These are phyloP conservation scores for Nitzschia sp. DNA, from an alignment of 108 stramenopile genomes.

Conservation along the genomic window DNA sequence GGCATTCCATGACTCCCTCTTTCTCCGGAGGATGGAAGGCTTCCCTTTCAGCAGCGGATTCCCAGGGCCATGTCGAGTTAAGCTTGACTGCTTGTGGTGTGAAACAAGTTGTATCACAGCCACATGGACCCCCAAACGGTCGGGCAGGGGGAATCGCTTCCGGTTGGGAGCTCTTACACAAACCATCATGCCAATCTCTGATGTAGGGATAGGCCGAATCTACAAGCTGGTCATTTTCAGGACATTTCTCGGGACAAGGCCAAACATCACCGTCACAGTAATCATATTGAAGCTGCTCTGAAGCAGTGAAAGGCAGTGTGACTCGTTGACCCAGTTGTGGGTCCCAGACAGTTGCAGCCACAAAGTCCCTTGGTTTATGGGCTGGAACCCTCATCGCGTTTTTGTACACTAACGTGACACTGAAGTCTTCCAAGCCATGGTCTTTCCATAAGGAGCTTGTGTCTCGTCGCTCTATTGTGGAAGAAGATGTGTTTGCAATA, in stretches of 20 bases:
- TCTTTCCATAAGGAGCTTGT: not conserved
- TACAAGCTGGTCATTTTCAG: not conserved
- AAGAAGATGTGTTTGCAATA: not conserved
- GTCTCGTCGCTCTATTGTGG: not conserved
- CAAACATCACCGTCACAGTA: not conserved
- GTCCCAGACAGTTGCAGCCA: too few species aligned
- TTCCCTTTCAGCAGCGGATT: constrained; percentile 3
- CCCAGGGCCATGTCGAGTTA: constrained; percentile 21
- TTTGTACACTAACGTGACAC: not conserved
- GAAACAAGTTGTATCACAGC: constrained; percentile 21
- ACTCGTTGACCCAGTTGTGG: not conserved
- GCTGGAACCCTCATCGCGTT: not conserved
- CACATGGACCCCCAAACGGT: constrained; percentile 4
- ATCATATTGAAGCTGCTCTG: not conserved
- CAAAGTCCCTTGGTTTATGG: too few species aligned
- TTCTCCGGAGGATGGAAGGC: not conserved
- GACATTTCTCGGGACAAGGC: constrained; percentile 7
- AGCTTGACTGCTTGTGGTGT: constrained; percentile 12
- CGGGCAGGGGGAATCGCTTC: constrained; percentile 5
- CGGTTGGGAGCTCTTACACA: constrained; percentile 14
- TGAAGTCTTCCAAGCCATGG: not conserved
- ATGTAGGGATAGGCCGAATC: constrained; percentile 6
- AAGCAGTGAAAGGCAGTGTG: not conserved
- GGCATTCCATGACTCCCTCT: not conserved
- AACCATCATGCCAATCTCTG: not conserved